Conservation (phyloP, 441 rosid species). For the Arabidopsis hybrid region DNA sequence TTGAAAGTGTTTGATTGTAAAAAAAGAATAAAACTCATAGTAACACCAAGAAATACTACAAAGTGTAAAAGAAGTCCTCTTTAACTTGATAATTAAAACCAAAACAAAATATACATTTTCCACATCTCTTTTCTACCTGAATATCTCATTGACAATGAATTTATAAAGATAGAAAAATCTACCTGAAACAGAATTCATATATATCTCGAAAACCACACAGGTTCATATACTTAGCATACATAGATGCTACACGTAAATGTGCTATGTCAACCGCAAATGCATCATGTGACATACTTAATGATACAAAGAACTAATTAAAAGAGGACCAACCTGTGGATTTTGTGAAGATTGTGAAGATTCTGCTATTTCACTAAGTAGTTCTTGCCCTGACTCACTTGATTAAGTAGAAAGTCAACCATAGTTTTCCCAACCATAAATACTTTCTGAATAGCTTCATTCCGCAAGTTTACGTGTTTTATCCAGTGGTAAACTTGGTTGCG, state of each 20-base stretch:
- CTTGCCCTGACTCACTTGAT: conserved; percentile 62
- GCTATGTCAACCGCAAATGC: conserved; percentile 1
- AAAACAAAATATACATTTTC: no score
- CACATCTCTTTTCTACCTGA: no score
- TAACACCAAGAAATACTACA: no score
- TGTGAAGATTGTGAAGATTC: conserved; percentile 56
- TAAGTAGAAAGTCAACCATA: conserved; percentile 51
- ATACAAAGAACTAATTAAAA: not conserved
- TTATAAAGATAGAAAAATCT: no score
- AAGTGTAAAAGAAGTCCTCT: no score
- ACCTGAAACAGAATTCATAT: not conserved
- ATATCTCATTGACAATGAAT: no score
- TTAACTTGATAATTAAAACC: no score
- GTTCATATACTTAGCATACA: no score
- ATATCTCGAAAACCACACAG: not conserved
- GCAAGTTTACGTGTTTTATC: conserved; percentile 30
- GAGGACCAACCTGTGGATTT: conserved; percentile 49
- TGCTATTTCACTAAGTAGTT: conserved; percentile 45
- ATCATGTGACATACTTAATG: not conserved
- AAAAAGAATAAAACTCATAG: no score
- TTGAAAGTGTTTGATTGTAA: no score
- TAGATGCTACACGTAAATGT: not conserved
- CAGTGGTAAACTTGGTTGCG: conserved; percentile 10
- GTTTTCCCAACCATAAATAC: conserved; percentile 47
- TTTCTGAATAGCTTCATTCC: conserved; percentile 40